Evolutionary conservation across 2,329 filamentous ascomycete genomes (phyloP).

Genomic region (Alternaria sp.): DNA sequence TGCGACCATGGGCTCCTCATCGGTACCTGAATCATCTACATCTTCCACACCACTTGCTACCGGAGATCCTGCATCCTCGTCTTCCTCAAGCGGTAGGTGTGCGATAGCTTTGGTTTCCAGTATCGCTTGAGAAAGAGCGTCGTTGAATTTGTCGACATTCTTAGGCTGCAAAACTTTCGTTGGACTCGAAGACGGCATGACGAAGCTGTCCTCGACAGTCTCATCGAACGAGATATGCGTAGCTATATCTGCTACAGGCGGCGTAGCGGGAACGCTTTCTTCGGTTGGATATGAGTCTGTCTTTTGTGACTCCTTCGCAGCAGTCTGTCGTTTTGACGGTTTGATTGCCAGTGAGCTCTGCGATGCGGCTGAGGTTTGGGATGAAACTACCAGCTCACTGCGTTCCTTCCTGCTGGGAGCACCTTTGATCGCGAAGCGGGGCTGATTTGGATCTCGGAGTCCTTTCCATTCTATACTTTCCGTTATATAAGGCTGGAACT

Average conservation of each 20-base stretch:
- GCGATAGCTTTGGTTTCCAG: constrained; percentile 65
- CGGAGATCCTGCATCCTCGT: constrained; percentile 41
- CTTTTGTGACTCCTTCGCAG: constrained; percentile 42
- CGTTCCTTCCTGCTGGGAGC: constrained; percentile 35
- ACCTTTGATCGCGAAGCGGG: constrained; percentile 66
- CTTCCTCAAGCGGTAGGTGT: constrained; percentile 58
- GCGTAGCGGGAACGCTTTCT: constrained; percentile 33
- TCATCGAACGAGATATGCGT: constrained; percentile 18
- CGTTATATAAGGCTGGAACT: constrained; percentile 52
- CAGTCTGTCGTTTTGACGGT: constrained; percentile 50
- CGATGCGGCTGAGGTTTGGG: constrained; percentile 16
- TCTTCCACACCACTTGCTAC: constrained; percentile 33
- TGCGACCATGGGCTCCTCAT: constrained; percentile 28
- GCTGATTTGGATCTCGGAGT: constrained; percentile 61
- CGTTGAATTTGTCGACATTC: constrained; percentile 37
- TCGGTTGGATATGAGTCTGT: constrained; percentile 48
- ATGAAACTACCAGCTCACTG: background rate
- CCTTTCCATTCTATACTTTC: constrained; percentile 52
- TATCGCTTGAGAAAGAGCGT: constrained; percentile 71
- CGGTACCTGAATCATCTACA: constrained; percentile 26
- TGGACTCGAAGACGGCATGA: constrained; percentile 17
- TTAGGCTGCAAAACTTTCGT: background rate
- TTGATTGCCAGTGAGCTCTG: constrained; percentile 60
- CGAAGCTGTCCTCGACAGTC: constrained; percentile 41
- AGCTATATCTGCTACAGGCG: background rate